Evolutionary conservation across 148 eudicot genomes (phyloP), one percentile per base, ranked within the genome.

Genomic region (Spergularia marina): DNA sequence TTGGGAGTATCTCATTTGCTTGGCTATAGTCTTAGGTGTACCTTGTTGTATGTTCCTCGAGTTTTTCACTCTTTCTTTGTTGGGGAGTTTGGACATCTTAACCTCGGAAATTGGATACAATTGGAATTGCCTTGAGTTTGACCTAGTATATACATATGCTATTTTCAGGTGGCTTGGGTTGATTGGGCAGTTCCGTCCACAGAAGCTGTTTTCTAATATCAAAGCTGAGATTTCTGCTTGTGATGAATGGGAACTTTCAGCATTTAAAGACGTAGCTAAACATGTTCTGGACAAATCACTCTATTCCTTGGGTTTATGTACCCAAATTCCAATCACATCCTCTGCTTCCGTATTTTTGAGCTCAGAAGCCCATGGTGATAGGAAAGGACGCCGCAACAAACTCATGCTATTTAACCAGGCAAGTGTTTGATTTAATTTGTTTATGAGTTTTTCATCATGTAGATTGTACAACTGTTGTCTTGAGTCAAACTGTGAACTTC

Each of bases 131-230:
- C 44, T 6, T 58, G 61, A 67, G 61, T 34, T 36, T 68, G 56
- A 47, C 36, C 58, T 53, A 41, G 56, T 39, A 70, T 11, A 18
- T 71, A 21, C 55, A 25, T 67, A 64, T 13, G 53, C 65, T n/a
- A 51, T 76, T 73, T 60, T 58, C 66, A 93, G 98, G 96, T 89
- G 96, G 98, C 52, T 87, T 79, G 97, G 90, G 65, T 75, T 93
- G 52, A 81, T 80, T 70, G 92, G 89, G 34, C 94, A 93, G 55
- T 49, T 93, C 66, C 92, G 98, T 76, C 98, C 96, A 17, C 87
- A 81, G 83, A 89, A 91, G 74, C 65, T 93, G 82, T 73, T 93
- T 73, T 88, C 96, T 15, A 73, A 83, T 40, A 71, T 93, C 18
- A 91, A 87, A 85, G 81, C 85, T 52, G 90, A 93, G 60, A 16